Base-by-base conservation (phyloP, 2,329 filamentous ascomycete genomes). In the Ophiostoma tasmaniense region DNA sequence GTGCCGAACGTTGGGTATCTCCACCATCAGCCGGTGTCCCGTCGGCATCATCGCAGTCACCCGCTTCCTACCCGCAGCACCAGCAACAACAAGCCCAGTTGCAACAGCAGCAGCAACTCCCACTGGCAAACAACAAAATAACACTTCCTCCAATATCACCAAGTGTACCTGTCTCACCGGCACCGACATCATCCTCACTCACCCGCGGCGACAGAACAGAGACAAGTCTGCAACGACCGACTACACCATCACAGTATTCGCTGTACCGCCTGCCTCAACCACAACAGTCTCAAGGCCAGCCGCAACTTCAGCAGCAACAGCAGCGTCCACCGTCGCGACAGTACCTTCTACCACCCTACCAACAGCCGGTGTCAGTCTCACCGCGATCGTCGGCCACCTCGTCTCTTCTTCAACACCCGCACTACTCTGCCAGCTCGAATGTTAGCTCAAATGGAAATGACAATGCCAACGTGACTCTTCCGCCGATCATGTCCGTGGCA, bases 1-100 rank as follows among this genome's bases (percentile, higher is more conserved):
- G 33, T 33, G 59, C 25, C 25, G 61, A 65, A 17, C 67, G 62
- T 28, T 35, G 67, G 61, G 61, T 22, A 30, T 65, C 67, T 20
- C 62, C 67, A 30, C 33, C 67, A 33, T 33, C 64, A 13, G 22
- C 45, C 42, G 45, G 37, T 11, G 66, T 33, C 17, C 28, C 67
- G 22, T 45, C 55, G 6, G 20, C 55, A 17, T 61, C 61, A 6
- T 64, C 61, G 7, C 61, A 35, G 33, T 64, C 61, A 0, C 61
- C 61, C 17, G 61, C 22, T 3, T 7, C 55, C 13, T 61, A 30
- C 33, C 33, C 64, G 3, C 66, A n/a, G 8, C 59, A 64, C 1
- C 59, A 64, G 17, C 30, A 35, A 2, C 64, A 33, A 37, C 61
- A 22, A 55, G 25, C 8, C 0, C 62, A 13, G 14, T 20, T 20